These are phyloP conservation scores for Ceratobasidium sp. DNA, from an alignment of 1,284 basidiomycete genomes.

Conservation along the genomic window DNA sequence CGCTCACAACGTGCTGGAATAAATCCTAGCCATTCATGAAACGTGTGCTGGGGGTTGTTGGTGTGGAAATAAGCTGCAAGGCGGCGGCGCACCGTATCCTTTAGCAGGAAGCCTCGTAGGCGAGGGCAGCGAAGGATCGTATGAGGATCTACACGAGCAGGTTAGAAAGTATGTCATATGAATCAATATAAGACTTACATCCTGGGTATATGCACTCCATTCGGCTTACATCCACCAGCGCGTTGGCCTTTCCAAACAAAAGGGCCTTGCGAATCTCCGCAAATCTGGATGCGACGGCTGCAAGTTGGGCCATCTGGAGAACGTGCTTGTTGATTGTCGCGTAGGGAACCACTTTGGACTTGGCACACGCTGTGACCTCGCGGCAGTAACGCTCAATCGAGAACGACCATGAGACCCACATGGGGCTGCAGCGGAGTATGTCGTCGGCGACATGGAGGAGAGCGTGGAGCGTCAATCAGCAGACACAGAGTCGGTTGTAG, in stretches of 20 bases:
- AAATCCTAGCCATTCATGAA: slow-evolving; percentile 5
- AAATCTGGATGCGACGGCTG: not conserved
- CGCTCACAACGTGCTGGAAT: not conserved
- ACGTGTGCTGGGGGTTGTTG: slow-evolving; percentile 8
- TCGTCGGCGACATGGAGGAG: slow-evolving; percentile 54
- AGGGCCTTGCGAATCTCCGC: not conserved
- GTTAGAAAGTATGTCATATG: not conserved
- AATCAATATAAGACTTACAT: not conserved
- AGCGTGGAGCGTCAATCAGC: slow-evolving; percentile 55
- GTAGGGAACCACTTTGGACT: slow-evolving; percentile 13
- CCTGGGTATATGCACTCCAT: slow-evolving; percentile 1
- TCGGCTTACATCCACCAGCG: not conserved
- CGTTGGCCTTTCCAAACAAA: not conserved
- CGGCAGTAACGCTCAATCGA: slow-evolving; percentile 19
- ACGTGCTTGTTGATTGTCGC: slow-evolving; percentile 3
- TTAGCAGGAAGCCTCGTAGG: not conserved
- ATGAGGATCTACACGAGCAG: not conserved
- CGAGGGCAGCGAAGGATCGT: not conserved
- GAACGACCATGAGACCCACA: slow-evolving; percentile 17
- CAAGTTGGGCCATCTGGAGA: slow-evolving; percentile 19
- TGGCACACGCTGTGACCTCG: not conserved
- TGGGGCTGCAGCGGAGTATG: slow-evolving; percentile 46
- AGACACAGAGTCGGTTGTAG: slow-evolving; percentile 50
- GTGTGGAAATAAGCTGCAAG: not conserved
- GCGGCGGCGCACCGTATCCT: not conserved